Evolutionary conservation across 129 eudicot genomes (phyloP).

Genomic region (Flaveria bidentis): DNA sequence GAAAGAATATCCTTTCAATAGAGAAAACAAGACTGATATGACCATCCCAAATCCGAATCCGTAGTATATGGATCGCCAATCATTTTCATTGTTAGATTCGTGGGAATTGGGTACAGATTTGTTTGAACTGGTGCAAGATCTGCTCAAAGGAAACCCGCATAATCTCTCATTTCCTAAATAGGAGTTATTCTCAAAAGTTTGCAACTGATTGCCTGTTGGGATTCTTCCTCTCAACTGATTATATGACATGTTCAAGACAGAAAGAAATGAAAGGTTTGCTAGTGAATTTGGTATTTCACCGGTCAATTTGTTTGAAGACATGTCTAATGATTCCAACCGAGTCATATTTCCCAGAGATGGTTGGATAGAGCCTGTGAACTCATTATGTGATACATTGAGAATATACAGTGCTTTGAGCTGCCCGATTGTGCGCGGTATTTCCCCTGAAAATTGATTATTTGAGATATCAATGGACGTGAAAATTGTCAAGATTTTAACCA

Average conservation of each 20-base stretch:
- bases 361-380: conserved; percentile 51
- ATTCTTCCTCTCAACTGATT: conserved; percentile 49
- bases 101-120: conserved; percentile 6
- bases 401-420: conserved; percentile 35
- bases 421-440: conserved; percentile 49
- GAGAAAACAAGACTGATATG: conserved; percentile 39
- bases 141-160: conserved; percentile 56
- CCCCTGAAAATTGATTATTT: conserved; percentile 45
- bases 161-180: conserved; percentile 49
- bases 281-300: conserved; percentile 53
- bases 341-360: conserved; percentile 43
- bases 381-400: conserved; percentile 58
- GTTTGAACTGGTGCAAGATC: conserved; percentile 13
- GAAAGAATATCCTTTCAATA: conserved; percentile 19
- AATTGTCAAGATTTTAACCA: conserved; percentile 46
- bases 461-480: conserved; percentile 64
- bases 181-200: conserved; percentile 40
- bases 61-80: conserved; percentile 52
- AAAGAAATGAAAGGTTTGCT: conserved; percentile 41
- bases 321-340: conserved; percentile 60
- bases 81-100: conserved; percentile 13
- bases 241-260: conserved; percentile 46
- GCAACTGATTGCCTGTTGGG: conserved; percentile 46
- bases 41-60: conserved; percentile 53
- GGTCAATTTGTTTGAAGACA: conserved; percentile 46